These are phyloP conservation scores for Coemansia sp. DNA, from an alignment of 192 early-diverging fungal species.

Conservation along the genomic window DNA sequence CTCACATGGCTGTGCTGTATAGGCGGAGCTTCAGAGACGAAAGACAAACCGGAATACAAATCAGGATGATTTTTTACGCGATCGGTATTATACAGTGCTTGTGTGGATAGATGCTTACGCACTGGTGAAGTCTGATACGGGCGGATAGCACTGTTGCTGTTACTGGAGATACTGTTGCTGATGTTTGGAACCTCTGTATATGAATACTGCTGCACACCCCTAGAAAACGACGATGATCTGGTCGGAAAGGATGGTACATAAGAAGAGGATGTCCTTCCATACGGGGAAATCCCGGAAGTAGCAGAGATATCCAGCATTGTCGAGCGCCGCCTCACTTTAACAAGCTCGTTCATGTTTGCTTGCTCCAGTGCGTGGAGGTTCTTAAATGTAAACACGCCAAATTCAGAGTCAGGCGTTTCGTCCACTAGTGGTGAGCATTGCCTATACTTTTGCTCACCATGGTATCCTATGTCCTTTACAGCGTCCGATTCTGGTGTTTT, in stretches of 20 bases:
- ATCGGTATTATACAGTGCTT: background rate
- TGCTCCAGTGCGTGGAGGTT: slow-evolving; percentile 87
- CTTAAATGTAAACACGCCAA: slow-evolving; percentile 92
- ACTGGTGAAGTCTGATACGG: background rate
- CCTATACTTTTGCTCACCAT: background rate
- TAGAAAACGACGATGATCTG: background rate
- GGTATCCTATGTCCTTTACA: background rate
- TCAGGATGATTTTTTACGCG: background rate
- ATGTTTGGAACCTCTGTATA: background rate
- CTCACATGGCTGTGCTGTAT: slow-evolving; percentile 9
- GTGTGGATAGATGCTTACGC: background rate
- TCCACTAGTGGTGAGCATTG: slow-evolving; percentile 11
- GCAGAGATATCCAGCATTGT: slow-evolving; percentile 33
- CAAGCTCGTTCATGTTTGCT: slow-evolving; percentile 84
- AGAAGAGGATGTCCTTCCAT: slow-evolving; percentile 3
- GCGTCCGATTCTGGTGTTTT: background rate
- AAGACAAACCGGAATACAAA: background rate
- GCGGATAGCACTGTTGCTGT: slow-evolving; percentile 8
- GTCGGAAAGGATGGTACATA: slow-evolving; percentile 1
- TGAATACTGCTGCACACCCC: slow-evolving; percentile 2
- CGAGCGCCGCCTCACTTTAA: slow-evolving; percentile 65
- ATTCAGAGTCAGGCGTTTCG: slow-evolving; percentile 46
- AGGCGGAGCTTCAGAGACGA: background rate
- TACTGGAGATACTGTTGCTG: background rate
- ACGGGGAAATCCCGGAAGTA: background rate